Percentiles rank a stretch among this genome's conserved stretches.
Conservation (phyloP, 306 rosid species). For the Styphnolobium japonicum region DNA sequence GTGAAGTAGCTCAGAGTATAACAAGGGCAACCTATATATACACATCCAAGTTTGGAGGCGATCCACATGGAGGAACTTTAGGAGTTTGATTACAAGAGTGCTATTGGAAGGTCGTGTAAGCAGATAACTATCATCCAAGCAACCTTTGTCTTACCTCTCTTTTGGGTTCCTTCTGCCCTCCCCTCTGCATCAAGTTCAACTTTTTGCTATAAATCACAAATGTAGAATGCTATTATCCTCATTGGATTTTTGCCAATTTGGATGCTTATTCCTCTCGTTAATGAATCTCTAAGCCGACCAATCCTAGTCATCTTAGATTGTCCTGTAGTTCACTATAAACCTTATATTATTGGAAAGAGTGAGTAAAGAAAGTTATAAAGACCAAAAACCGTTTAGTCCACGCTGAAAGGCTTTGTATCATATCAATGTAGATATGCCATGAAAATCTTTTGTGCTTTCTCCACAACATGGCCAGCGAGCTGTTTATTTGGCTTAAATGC, state of each 20-base stretch:
- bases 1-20: neutral
- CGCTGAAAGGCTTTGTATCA: neutral
- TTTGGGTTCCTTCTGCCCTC: neutral
- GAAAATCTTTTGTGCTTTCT: conserved; percentile 16
- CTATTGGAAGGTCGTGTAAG: conserved; percentile 31
- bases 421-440: neutral
- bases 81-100: neutral
- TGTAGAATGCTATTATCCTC: neutral
- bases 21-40: neutral
- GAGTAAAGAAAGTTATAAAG: neutral
- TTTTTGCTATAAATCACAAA: conserved; percentile 10
- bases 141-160: neutral
- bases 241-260: conserved; percentile 15
- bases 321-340: neutral
- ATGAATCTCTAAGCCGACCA: neutral
- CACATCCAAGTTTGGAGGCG: neutral
- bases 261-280: neutral
- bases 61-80: neutral
- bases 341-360: neutral
- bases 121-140: conserved; percentile 20
- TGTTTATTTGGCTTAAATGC: neutral
- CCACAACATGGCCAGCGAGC: neutral
- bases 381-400: conserved; percentile 17
- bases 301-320: conserved; percentile 20
- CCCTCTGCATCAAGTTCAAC: neutral